Percentiles rank a stretch among this genome's conserved stretches.
Conservation (phyloP, 805 yeast species). For the Metschnikowia lochheadii region DNA sequence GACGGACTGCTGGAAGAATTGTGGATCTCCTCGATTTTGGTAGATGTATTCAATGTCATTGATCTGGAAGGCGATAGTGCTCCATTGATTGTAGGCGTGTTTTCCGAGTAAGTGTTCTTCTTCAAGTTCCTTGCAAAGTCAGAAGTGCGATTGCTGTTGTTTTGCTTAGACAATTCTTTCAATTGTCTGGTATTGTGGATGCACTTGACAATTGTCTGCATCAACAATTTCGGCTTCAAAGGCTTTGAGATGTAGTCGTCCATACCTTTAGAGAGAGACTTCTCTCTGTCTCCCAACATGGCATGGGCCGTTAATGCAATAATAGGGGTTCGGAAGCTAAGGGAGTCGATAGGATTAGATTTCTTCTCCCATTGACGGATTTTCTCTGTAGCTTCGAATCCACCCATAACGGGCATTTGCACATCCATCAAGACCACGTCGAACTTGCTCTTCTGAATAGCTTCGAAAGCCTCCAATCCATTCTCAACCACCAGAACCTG, state of each 20-base stretch:
- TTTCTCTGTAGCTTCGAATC: conserved; percentile 84
- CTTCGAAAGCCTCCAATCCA: conserved; percentile 78
- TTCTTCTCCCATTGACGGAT: conserved; percentile 87
- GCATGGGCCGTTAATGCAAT: conserved; percentile 92
- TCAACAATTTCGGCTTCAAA: conserved; percentile 72
- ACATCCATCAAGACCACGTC: conserved; percentile 91
- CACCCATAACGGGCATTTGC: conserved; percentile 95
- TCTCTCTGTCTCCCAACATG: conserved; percentile 88
- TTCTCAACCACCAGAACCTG: conserved; percentile 80
- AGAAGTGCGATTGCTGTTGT: conserved; percentile 41
- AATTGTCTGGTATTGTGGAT: conserved; percentile 65
- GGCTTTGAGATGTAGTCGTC: conserved; percentile 90
- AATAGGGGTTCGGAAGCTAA: conserved; percentile 76
- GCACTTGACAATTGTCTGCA: conserved; percentile 82
- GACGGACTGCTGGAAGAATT: conserved; percentile 4
- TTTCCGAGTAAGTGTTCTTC: conserved; percentile 24
- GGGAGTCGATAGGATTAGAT: conserved; percentile 64
- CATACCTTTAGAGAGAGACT: conserved; percentile 85
- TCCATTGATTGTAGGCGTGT: not conserved
- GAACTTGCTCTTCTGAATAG: conserved; percentile 59
- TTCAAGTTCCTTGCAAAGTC: conserved; percentile 45
- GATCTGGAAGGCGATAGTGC: conserved; percentile 3
- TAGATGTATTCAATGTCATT: not conserved
- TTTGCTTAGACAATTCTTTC: conserved; percentile 51
- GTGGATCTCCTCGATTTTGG: conserved; percentile 1